Base-by-base conservation (phyloP, 1,284 basidiomycete genomes). In the Lentinula novae-zelandiae region DNA sequence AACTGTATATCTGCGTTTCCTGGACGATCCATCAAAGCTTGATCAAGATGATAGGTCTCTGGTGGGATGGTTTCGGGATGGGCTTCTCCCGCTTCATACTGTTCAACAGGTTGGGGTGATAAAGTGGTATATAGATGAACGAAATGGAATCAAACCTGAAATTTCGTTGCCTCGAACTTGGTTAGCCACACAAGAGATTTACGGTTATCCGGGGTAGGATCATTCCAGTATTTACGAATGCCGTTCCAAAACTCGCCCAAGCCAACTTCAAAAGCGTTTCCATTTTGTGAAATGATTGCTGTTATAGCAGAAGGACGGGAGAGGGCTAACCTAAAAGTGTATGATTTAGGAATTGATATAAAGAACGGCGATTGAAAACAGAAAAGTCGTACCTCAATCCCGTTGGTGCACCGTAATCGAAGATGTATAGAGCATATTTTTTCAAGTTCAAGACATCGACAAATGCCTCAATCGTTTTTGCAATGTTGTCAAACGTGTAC, bases 321-420 rank as follows among this genome's bases (percentile, higher is more conserved):
- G 4, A 81, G 70, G 0, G 79, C 79, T n/a, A 82, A 69, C 54
- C 78, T 74, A 22, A 10, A 46, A 6, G 5, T 46, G 22, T 1
- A 53, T 12, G 12, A 22, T 10, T 15, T 40, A n/a, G 6, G 2
- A 12, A 20, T 48, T 31, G 5, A 7, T 8, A 20, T 17, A 22
- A 4, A 34, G 33, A 10, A 20, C 15, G 31, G 10, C 46, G 52
- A 17, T 57, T 7, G 44, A 52, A 8, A 22, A 56, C 17, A 22
- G 34, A 10, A 33, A 61, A 46, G 8, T 10, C 67, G 34, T 33
- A 75, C 74, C 73, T 72, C 46, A 76, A 70, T 1, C 69, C 74
- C 3, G 71, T 73, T 1, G 78, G 79, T 5, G 78, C 76, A 20
- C 81, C 81, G 57, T 82, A 82, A 66, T 82, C 81, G 63, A 82